Conservation (phyloP, 495 filamentous ascomycete genomes). For the Sphaerosporella brunnea region DNA sequence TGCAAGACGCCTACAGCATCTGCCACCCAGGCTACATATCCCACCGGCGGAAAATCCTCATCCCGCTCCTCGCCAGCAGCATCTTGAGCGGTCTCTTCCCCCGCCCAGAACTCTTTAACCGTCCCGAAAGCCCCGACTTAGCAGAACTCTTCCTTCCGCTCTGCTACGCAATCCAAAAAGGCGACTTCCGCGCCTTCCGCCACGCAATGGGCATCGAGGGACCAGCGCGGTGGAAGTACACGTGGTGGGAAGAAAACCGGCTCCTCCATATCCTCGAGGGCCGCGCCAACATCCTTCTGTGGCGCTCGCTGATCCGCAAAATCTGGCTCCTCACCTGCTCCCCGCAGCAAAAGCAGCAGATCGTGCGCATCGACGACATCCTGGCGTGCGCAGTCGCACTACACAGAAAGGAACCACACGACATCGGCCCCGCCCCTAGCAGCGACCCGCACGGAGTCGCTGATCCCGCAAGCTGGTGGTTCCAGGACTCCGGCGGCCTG, state of each 20-base stretch:
- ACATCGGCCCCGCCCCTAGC: conserved; percentile 19
- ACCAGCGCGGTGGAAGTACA: conserved; percentile 27
- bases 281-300: conserved; percentile 62
- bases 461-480: conserved; percentile 26
- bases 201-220: conserved; percentile 36
- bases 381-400: conserved; percentile 27
- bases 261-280: conserved; percentile 54
- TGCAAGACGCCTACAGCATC: conserved; percentile 40
- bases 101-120: conserved; percentile 40
- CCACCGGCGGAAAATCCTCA: conserved; percentile 64
- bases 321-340: conserved; percentile 43
- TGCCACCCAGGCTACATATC: conserved; percentile 46
- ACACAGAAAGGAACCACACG: conserved; percentile 16
- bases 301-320: conserved; percentile 64
- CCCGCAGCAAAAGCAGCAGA: conserved; percentile 11
- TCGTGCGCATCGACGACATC: conserved; percentile 37
- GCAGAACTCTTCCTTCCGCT: conserved; percentile 55
- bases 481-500: conserved; percentile 34
- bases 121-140: conserved; percentile 57
- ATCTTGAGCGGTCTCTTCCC: conserved; percentile 78
- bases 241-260: conserved; percentile 62
- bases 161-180: conserved; percentile 51
- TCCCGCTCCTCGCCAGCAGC: conserved; percentile 67
- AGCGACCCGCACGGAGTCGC: conserved; percentile 27
- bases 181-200: conserved; percentile 63